Evolutionary conservation across 2,329 filamentous ascomycete genomes (phyloP).

Genomic region (Aspergillus sp.): DNA sequence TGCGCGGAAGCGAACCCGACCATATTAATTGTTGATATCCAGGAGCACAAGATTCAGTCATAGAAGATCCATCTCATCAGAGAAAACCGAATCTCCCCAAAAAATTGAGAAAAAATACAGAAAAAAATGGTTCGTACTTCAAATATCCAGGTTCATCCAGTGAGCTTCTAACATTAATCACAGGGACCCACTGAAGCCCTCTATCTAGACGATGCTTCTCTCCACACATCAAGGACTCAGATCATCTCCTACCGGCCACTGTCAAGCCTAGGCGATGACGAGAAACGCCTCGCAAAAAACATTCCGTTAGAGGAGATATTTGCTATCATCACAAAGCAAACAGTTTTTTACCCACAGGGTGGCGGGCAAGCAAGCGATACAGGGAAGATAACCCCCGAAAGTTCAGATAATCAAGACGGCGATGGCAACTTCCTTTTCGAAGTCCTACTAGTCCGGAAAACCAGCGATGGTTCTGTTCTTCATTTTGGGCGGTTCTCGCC

Average conservation of each 20-base stretch:
- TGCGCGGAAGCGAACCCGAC: not conserved
- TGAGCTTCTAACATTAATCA: not conserved
- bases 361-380: slow-evolving; percentile 29
- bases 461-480: slow-evolving; percentile 22
- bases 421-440: slow-evolving; percentile 18
- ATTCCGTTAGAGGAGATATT: slow-evolving; percentile 15
- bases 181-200: slow-evolving; percentile 18
- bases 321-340: slow-evolving; percentile 23
- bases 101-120: no score
- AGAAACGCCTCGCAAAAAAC: slow-evolving; percentile 23
- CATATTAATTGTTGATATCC: not conserved
- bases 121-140: no score
- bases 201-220: slow-evolving; percentile 26
- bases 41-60: no score
- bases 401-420: not conserved
- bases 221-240: slow-evolving; percentile 21
- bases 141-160: no score
- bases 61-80: no score
- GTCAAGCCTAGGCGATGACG: slow-evolving; percentile 19
- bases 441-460: slow-evolving; percentile 28
- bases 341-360: slow-evolving; percentile 31
- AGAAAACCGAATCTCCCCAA: no score
- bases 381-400: slow-evolving; percentile 12
- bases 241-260: slow-evolving; percentile 22
- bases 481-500: slow-evolving; percentile 23